phyloP scores from a whole-genome alignment of 176 grass and related monocot genomes.

The Tuctoria greenei region DNA sequence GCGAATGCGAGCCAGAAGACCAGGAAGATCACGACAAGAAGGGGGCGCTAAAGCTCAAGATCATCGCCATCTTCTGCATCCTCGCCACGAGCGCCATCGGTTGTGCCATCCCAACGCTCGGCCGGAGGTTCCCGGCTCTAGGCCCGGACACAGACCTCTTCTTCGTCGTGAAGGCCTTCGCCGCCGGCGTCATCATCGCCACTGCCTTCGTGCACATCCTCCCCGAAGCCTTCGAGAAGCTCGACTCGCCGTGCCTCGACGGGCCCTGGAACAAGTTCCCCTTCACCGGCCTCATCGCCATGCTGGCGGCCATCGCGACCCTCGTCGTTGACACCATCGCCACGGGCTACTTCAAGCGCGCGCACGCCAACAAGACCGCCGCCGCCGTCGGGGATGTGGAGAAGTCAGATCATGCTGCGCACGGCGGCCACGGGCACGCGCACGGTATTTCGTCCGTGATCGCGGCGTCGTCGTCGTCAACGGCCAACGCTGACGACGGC shows the following conservation, averaged over 20 bases:
- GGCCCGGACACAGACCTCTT: constrained; percentile 49
- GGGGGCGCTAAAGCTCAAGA: constrained; percentile 44
- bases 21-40: constrained; percentile 38
- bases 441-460: constrained; percentile 30
- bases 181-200: constrained; percentile 78
- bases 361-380: constrained; percentile 26
- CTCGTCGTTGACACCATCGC: constrained; percentile 65
- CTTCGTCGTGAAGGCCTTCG: constrained; percentile 77
- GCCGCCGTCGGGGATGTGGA: neutral
- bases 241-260: constrained; percentile 59
- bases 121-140: constrained; percentile 44
- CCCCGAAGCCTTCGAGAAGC: constrained; percentile 53
- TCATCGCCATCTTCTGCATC: constrained; percentile 74
- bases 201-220: constrained; percentile 77
- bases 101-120: constrained; percentile 43
- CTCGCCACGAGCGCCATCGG: constrained; percentile 47
- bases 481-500: neutral
- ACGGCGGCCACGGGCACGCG: neutral
- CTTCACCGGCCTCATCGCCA: constrained; percentile 54
- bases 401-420: neutral
- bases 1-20: constrained; percentile 33
- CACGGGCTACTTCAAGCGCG: constrained; percentile 65
- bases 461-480: neutral
- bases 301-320: constrained; percentile 68
- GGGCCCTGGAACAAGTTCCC: constrained; percentile 59